phyloP scores from a whole-genome alignment of 192 early-diverging fungal species.

The Podila verticillata region DNA sequence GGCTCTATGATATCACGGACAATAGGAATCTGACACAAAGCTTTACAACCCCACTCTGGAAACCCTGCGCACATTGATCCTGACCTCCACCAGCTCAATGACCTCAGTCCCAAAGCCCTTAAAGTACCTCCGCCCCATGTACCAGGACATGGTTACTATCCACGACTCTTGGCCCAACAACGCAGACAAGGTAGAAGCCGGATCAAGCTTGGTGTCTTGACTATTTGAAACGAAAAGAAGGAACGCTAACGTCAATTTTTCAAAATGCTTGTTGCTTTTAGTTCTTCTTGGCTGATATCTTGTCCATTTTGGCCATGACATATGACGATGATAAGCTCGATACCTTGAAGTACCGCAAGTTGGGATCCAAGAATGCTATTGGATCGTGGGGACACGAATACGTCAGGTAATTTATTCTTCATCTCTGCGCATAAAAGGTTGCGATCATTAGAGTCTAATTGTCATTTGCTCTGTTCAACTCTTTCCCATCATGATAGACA shows the following conservation, averaged over 20 bases:
- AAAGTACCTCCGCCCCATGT: conserved; percentile 93
- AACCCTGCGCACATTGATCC: conserved; percentile 87
- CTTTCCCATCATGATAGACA: conserved; percentile 60
- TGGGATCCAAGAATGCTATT: conserved; percentile 80
- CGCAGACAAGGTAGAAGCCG: conserved; percentile 76
- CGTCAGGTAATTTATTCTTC: conserved; percentile 69
- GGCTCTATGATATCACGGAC: not conserved
- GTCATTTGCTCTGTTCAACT: too few relatives aligned
- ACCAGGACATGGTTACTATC: conserved; percentile 71
- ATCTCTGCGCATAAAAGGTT: too few relatives aligned
- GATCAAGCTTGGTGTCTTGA: not conserved
- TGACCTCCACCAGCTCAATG: conserved; percentile 97
- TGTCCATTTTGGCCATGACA: conserved; percentile 97
- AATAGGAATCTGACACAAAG: conserved; percentile 70
- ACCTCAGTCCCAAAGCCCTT: conserved; percentile 99
- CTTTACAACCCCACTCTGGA: conserved; percentile 91
- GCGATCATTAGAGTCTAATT: too few relatives aligned
- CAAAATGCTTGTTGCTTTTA: conserved; percentile 41
- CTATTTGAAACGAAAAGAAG: too few relatives aligned
- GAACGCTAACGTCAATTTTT: too few relatives aligned
- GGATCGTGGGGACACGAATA: conserved; percentile 99
- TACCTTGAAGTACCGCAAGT: conserved; percentile 85
- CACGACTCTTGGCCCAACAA: conserved; percentile 78
- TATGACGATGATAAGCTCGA: conserved; percentile 91
- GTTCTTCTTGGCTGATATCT: conserved; percentile 90